Base-by-base conservation (phyloP, 2,329 filamentous ascomycete species). In the Apiospora hydei region DNA sequence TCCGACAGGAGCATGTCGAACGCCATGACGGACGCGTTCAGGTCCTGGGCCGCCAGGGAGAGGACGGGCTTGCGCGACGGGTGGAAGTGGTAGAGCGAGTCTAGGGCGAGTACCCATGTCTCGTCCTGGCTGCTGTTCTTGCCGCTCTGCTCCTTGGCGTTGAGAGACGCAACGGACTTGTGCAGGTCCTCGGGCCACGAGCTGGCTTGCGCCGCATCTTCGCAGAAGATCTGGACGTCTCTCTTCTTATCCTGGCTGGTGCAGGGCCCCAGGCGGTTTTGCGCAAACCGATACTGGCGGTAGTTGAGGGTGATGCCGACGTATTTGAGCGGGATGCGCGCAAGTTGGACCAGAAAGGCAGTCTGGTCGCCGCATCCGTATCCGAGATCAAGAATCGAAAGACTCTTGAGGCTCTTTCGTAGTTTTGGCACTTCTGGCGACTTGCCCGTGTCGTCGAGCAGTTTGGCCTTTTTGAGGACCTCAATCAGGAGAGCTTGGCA, bases 341-440 rank as follows among this genome's bases (percentile, higher is more conserved):
- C 57, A 16, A 80, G 76, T 14, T 77, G 77, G 1, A 80, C 82
- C 34, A 89, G 75, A 71, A 86, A 84, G 26, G 86, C 77, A 0
- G 84, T 87, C 77, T 90, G 89, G 74, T 90, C 88, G 44, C 89
- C 89, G 73, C 89, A 91, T 13, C 89, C 88, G 73, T 89, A 87
- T 2, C 89, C 88, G 1, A 90, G 80, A 72, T 90, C 88, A 0
- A 90, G 79, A 13, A 88, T 80, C 3, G 82, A 64, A 11, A 64
- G 57, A 3, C 57, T n/a, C 30, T 41, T 64, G 30, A 64, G 57
- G 21, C 16, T 10, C 30, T 18, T 8, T 21, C 57, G 57, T 8
- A 64, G 57, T 16, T 41, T 64, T 18, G 30, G 30, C 18, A 30
- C 3, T 13, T 1, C 26, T 2, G 30, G 18, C 57, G 57, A 64